Conservation (phyloP, 352 stramenopile genomes). For the Globisporangium recalcitrans region DNA sequence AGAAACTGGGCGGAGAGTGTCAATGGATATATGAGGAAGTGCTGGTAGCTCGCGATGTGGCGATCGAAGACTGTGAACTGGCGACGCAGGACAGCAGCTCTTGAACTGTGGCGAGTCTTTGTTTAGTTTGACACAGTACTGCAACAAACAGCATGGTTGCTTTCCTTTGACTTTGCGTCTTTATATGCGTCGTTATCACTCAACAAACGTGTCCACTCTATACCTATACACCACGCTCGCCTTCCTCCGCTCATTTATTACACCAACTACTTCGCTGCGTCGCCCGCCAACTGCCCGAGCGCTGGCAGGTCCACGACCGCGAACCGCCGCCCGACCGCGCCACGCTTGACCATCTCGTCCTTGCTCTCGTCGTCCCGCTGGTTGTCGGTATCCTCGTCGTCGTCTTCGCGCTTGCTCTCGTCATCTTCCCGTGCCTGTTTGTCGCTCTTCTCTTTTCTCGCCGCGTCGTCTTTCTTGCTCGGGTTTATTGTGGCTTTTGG, state of each 20-base stretch:
- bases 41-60: neutral
- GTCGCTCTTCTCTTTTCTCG: neutral
- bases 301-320: slow-evolving; percentile 9
- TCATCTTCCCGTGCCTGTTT: neutral
- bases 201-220: neutral
- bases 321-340: slow-evolving; percentile 16
- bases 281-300: slow-evolving; percentile 3
- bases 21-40: neutral
- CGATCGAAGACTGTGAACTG: neutral
- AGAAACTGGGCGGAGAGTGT: neutral
- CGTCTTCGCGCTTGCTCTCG: slow-evolving; percentile 16
- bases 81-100: neutral
- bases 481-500: neutral
- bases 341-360: slow-evolving; percentile 10
- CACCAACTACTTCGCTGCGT: neutral
- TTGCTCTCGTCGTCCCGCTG: slow-evolving; percentile 11
- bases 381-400: slow-evolving; percentile 3
- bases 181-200: neutral
- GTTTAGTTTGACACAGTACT: neutral
- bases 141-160: neutral
- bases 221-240: neutral
- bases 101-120: neutral
- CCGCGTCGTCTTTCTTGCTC: neutral
- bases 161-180: neutral
- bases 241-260: neutral